Evolutionary conservation across 2,329 filamentous ascomycete genomes (phyloP), one percentile per base, ranked within the genome.

Genomic region (Trichoderma guizhouense): DNA sequence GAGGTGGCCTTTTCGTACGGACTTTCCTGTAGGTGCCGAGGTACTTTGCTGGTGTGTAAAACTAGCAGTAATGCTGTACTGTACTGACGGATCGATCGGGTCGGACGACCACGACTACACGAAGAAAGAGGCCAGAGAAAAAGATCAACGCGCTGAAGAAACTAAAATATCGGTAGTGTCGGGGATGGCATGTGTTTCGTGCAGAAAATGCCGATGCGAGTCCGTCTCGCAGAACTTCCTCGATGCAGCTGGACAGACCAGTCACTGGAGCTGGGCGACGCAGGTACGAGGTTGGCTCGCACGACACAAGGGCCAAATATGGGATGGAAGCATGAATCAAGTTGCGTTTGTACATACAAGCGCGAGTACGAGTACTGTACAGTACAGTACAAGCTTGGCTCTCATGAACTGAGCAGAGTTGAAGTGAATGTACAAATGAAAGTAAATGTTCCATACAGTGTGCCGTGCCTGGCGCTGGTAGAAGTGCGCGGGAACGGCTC

Each of bases 401-500:
- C 55, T 18, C 5, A 11, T 15, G 55, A 21, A n/a, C n/a, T 58
- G 28, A 30, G 32, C 30, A 8, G 30, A 12, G 28, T 12, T 18
- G 7, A 28, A n/a, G 21, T 36, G 15, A 39, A 43, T 63, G 34
- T 18, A 43, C 15, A 18, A 18, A 18, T 32, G 6, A 3, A 43
- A n/a, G 39, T n/a, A 43, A 43, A 9, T 5, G 7, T 68, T 14
- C 65, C 21, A 63, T 43, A 72, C 71, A 72, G 71, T 72, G 71
- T 68, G 71, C 71, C 65, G 65, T 69, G 71, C 65, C 71, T 70
- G 71, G 58, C 66, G 66, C 57, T 71, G 60, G 60, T 32, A 32
- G 70, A 55, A 53, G 53, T 64, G 71, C 66, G 65, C 71, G 66
- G 71, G 71, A 72, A 62, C 71, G 71, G 71, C 58, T 63, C 63